Conservation (phyloP, 352 stramenopile species). For the Phytophthora chlamydospora region DNA sequence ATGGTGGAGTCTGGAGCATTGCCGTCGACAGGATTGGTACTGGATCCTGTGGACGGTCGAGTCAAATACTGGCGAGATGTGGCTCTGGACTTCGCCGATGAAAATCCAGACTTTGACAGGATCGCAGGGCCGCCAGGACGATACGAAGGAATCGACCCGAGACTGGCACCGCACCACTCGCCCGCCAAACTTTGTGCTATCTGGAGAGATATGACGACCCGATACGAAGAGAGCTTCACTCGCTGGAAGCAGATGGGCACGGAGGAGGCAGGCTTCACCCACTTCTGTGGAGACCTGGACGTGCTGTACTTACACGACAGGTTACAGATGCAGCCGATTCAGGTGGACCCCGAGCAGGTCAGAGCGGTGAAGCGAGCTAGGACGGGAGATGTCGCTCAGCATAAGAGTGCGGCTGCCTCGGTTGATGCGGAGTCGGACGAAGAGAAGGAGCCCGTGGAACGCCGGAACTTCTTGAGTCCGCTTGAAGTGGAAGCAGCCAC, state of each 20-base stretch:
- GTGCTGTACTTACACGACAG: slow-evolving; percentile 18
- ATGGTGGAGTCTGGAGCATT: slow-evolving; percentile 18
- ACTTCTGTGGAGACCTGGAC: slow-evolving; percentile 22
- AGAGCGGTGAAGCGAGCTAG: slow-evolving; percentile 11
- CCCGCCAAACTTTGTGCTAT: slow-evolving; percentile 13
- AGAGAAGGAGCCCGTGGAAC: not conserved
- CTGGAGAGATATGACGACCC: slow-evolving; percentile 16
- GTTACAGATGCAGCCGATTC: slow-evolving; percentile 19
- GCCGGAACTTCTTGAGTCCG: slow-evolving; percentile 13
- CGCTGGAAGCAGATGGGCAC: slow-evolving; percentile 27
- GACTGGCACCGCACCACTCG: slow-evolving; percentile 9
- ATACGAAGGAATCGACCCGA: slow-evolving; percentile 21
- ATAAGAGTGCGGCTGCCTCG: not conserved
- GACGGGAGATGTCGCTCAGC: not conserved
- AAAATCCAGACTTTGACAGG: slow-evolving; percentile 7
- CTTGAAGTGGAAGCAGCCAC: not conserved
- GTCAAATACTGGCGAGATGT: slow-evolving; percentile 28
- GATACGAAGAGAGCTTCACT: slow-evolving; percentile 16
- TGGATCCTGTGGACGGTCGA: slow-evolving; percentile 4
- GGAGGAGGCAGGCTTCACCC: slow-evolving; percentile 4
- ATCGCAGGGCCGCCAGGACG: slow-evolving; percentile 15
- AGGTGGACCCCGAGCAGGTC: slow-evolving; percentile 4
- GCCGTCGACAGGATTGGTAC: slow-evolving; percentile 13
- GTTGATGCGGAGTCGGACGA: not conserved
- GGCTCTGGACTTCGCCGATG: slow-evolving; percentile 5